Conservation (phyloP, 495 filamentous ascomycete species). For the Tricharina praecox region DNA sequence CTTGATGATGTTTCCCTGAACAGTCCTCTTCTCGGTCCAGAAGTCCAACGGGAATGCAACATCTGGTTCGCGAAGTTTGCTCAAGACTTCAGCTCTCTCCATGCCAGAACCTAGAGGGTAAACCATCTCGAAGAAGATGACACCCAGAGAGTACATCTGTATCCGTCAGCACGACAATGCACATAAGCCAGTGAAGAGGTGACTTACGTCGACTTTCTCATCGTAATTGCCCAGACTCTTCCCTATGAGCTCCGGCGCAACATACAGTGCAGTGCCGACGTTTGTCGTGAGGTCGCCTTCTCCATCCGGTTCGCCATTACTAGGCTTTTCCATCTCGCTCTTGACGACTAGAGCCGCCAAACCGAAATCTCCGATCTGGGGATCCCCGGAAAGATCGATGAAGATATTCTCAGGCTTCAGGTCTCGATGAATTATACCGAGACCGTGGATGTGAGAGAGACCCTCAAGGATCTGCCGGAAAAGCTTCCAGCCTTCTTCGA, state of each 20-base stretch:
- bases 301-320: conserved; percentile 5
- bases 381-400: conserved; percentile 74
- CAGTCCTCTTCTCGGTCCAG: conserved; percentile 50
- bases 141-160: conserved; percentile 87
- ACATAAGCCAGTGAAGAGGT: conserved; percentile 6
- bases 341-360: conserved; percentile 41
- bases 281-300: conserved; percentile 51
- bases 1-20: conserved; percentile 58
- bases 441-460: conserved; percentile 69
- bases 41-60: conserved; percentile 59
- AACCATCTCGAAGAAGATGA: conserved; percentile 98
- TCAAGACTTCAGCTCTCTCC: conserved; percentile 67
- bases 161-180: not conserved
- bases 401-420: conserved; percentile 98
- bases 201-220: conserved; percentile 72
- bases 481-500: conserved; percentile 71
- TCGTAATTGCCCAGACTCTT: conserved; percentile 50
- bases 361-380: conserved; percentile 92
- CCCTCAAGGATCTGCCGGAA: conserved; percentile 88
- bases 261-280: conserved; percentile 87
- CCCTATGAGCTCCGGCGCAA: conserved; percentile 67
- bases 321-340: not conserved
- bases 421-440: conserved; percentile 90
- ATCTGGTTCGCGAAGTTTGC: conserved; percentile 48
- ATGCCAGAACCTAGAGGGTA: conserved; percentile 64